Percentiles rank a stretch among this genome's conserved stretches.
Conservation (phyloP, 2,329 filamentous ascomycete species). For the Beauveria asiatica region DNA sequence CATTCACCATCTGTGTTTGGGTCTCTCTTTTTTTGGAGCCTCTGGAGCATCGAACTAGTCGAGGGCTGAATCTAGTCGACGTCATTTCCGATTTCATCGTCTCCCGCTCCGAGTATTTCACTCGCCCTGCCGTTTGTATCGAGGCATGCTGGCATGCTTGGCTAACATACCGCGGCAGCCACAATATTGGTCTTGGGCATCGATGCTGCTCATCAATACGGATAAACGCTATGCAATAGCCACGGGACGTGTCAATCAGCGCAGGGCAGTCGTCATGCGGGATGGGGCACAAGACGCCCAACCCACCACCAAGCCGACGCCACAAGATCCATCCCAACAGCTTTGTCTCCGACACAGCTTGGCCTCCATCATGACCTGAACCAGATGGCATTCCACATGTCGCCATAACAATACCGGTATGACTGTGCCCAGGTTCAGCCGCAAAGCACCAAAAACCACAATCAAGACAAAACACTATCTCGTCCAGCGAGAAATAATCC, state of each 20-base stretch:
- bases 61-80: no score
- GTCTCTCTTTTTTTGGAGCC: background rate
- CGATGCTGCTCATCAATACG: background rate
- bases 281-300: background rate
- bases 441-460: background rate
- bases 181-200: background rate
- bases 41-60: background rate
- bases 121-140: background rate
- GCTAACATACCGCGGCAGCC: background rate
- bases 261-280: background rate
- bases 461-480: background rate
- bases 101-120: background rate
- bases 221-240: background rate
- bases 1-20: background rate
- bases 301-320: constrained; percentile 3
- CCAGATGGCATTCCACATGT: background rate
- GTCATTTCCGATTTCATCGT: background rate
- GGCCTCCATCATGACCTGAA: no score
- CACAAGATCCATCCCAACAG: constrained; percentile 5
- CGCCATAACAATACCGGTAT: background rate
- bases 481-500: background rate
- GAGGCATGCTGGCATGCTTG: background rate
- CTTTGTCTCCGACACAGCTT: no score
- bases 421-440: background rate
- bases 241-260: constrained; percentile 2